Conservation (phyloP, 306 rosid species). For the Dryas drummondii region DNA sequence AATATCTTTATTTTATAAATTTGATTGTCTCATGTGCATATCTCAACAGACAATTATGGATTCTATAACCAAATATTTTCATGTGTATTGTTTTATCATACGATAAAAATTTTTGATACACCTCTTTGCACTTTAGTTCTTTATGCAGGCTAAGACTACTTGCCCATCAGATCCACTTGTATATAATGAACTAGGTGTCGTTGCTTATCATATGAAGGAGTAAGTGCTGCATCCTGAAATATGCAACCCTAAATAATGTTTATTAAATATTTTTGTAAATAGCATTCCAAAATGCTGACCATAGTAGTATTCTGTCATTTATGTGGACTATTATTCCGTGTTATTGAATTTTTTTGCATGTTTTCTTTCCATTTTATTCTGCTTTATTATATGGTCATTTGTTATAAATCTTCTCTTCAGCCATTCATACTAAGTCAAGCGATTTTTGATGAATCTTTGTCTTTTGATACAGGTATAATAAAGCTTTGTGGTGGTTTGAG, state of each 20-base stretch:
- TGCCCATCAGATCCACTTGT: conserved; percentile 95
- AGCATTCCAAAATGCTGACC: not conserved
- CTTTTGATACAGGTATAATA: conserved; percentile 63
- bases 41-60: not conserved
- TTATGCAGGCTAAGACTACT: conserved; percentile 76
- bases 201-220: conserved; percentile 96
- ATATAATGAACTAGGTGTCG: conserved; percentile 95
- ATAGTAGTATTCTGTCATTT: not conserved
- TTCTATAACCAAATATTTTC: not conserved
- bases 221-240: conserved; percentile 38
- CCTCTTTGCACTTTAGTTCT: conserved; percentile 53
- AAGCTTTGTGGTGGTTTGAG: conserved; percentile 87
- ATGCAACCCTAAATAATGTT: not conserved
- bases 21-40: not conserved
- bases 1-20: not conserved
- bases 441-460: not conserved
- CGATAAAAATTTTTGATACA: conserved; percentile 21
- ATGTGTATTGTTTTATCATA: not conserved
- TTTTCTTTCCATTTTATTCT: not conserved
- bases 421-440: not conserved
- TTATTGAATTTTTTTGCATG: not conserved
- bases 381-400: not conserved
- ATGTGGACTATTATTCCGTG: not conserved
- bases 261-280: not conserved
- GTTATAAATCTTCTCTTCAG: not conserved